phyloP scores from a whole-genome alignment of 768 basidiomycete species.

The Amanita subjunquillea region DNA sequence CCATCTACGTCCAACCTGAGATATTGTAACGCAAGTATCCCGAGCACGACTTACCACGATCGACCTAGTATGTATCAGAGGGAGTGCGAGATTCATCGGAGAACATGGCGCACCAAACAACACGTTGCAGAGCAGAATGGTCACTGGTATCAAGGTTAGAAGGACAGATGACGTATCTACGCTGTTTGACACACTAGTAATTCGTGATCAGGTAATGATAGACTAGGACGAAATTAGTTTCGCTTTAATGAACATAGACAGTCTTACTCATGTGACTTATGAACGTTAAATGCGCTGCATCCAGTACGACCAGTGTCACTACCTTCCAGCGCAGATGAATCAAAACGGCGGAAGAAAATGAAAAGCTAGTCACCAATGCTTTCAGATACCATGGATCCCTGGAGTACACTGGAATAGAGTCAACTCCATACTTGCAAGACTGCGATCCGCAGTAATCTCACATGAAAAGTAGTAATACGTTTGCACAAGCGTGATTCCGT shows the following conservation, averaged over 20 bases:
- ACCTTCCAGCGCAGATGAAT: conserved; percentile 20
- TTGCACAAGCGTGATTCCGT: conserved; percentile 36
- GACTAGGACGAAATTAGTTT: conserved; percentile 18
- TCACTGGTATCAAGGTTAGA: conserved; percentile 10
- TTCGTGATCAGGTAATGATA: conserved; percentile 39
- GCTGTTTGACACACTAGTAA: conserved; percentile 19
- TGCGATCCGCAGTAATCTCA: conserved; percentile 7
- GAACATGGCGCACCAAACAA: conserved; percentile 16
- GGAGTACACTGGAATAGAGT: conserved; percentile 19
- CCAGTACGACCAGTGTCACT: conserved; percentile 26
- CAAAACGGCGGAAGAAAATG: not conserved
- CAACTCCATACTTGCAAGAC: not conserved
- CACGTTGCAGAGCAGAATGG: conserved; percentile 11
- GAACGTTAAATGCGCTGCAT: conserved; percentile 36
- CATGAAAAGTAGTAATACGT: conserved; percentile 36
- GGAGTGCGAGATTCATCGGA: conserved; percentile 5
- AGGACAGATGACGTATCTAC: no score
- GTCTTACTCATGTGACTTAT: conserved; percentile 35
- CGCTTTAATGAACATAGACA: not conserved
- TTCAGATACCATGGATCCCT: conserved; percentile 33
- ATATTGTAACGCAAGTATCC: not conserved
- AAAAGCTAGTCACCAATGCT: conserved; percentile 20
- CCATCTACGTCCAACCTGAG: conserved; percentile 20
- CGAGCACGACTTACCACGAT: conserved; percentile 21
- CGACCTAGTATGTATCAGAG: conserved; percentile 19